Percentiles rank a stretch among this genome's conserved stretches.
These are phyloP conservation scores for Penicillium sp. DNA, from an alignment of 2,329 filamentous ascomycete genomes.

Conservation along the genomic window DNA sequence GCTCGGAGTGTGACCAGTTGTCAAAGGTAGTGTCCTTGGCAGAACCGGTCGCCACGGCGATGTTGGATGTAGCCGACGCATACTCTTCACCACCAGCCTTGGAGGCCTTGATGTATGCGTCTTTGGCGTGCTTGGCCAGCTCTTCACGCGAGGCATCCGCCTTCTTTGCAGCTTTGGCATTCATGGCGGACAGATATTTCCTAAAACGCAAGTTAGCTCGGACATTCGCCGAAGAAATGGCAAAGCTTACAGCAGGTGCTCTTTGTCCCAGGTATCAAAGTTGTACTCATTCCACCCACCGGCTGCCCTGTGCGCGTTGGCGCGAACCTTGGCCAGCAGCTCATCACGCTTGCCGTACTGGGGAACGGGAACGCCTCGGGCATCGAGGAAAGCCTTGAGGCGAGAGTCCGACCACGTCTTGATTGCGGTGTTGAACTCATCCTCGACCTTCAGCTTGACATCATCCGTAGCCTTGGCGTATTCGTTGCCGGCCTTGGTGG, in stretches of 20 bases:
- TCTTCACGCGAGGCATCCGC: slow-evolving; percentile 69
- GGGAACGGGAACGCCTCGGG: slow-evolving; percentile 72
- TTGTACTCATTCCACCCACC: slow-evolving; percentile 71
- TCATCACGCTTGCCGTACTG: slow-evolving; percentile 70
- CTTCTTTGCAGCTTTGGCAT: slow-evolving; percentile 59
- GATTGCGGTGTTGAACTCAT: slow-evolving; percentile 64
- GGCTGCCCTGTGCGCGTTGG: slow-evolving; percentile 68
- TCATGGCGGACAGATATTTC: slow-evolving; percentile 50
- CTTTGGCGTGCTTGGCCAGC: slow-evolving; percentile 58
- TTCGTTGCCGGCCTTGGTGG: slow-evolving; percentile 71
- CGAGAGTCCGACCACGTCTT: slow-evolving; percentile 70
- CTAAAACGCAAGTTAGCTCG: slow-evolving; percentile 24
- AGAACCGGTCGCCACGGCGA: slow-evolving; percentile 63
- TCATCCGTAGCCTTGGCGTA: slow-evolving; percentile 73
- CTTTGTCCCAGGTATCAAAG: slow-evolving; percentile 72
- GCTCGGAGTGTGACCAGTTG: slow-evolving; percentile 67
- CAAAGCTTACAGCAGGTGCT: slow-evolving; percentile 61
- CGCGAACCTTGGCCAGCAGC: slow-evolving; percentile 70
- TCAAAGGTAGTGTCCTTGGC: slow-evolving; percentile 68
- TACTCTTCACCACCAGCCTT: slow-evolving; percentile 46
- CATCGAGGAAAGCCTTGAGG: slow-evolving; percentile 74
- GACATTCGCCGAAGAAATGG: too few species aligned
- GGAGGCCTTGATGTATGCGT: slow-evolving; percentile 47
- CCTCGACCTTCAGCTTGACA: slow-evolving; percentile 59
- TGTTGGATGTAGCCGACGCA: slow-evolving; percentile 69